These are phyloP conservation scores for Plasmodium vivax DNA, from an alignment of 169 alveolate species.

Conservation along the genomic window DNA sequence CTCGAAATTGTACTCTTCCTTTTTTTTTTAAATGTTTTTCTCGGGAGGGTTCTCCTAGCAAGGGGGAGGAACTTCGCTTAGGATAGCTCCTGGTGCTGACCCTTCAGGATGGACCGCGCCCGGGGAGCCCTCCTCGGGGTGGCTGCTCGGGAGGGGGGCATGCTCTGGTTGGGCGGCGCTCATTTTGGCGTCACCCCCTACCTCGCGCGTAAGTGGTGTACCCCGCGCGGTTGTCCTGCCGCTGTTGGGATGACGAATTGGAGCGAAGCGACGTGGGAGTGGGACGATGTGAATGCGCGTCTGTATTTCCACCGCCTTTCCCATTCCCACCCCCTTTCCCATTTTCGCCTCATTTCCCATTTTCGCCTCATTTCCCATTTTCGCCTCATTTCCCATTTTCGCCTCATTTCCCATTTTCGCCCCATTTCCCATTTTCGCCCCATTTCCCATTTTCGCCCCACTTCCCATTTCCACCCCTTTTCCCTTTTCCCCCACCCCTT, in stretches of 20 bases:
- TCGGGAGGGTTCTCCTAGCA: not conserved
- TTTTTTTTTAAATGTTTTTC: too few species aligned
- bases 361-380: too few species aligned
- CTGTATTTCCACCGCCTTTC: not conserved
- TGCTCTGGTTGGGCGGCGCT: not conserved
- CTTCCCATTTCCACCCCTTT: not conserved
- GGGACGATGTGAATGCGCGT: not conserved
- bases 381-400: too few species aligned
- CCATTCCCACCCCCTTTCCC: not conserved
- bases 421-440: not conserved
- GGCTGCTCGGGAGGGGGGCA: not conserved
- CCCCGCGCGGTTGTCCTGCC: not conserved
- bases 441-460: not conserved
- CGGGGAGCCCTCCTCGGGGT: not conserved
- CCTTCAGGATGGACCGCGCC: not conserved
- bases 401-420: too few species aligned
- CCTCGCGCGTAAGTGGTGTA: not conserved
- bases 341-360: too few species aligned
- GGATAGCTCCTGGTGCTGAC: not conserved
- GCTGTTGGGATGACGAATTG: not conserved
- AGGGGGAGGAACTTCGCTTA: not conserved
- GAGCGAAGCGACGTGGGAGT: not conserved
- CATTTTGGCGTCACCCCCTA: not conserved
- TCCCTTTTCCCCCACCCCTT: not conserved
- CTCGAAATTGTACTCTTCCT: not conserved